Evolutionary conservation across 805 yeast species (phyloP), one percentile per base, ranked within the genome.

Genomic region (Tetrapisispora iriomotensis): DNA sequence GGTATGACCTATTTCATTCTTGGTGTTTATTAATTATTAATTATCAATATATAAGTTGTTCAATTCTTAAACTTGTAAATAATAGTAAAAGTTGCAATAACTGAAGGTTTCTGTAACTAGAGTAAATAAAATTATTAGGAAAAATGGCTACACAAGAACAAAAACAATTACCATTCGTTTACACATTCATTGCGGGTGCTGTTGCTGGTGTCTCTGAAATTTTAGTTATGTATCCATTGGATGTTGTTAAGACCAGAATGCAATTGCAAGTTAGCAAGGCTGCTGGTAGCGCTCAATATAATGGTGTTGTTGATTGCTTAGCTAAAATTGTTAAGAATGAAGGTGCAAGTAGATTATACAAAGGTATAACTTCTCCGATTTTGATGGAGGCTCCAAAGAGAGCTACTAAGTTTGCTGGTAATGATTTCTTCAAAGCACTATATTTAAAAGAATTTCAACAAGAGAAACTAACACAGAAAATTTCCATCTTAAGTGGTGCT

Each of bases 321-420:
- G 64, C 71, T 46, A 87, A 88, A 64, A 90, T 92, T 51, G 73
- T 92, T 51, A 76, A 74, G 53, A 78, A 75, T 50, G 98, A 92
- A 63, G 98, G 98, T 37, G 71, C 77, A 30, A 65, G 81, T 9
- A 72, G 92, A 46, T 72, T 90, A 42, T 92, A 92, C 66, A 79
- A 88, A 58, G 99, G 99, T 49, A 92, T 92, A 54, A 68, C 83
- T 23, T 95, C 98, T 19, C 99, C 99, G 25, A 85, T 92, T 50
- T 70, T 92, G 54, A 92, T 92, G 98, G 99, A 92, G 64, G 98
- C 97, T 12, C 98, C 98, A 48, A 92, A 92, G 71, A 79, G 99
- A 69, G 98, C 98, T 30, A 88, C 95, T 49, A 92, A 92, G 64
- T 92, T 92, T 60, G 96, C 97, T 38, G 95, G 96, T 45, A 92